Evolutionary conservation across 495 filamentous ascomycete genomes (phyloP).

Genomic region (Penicillium egyptiacum): DNA sequence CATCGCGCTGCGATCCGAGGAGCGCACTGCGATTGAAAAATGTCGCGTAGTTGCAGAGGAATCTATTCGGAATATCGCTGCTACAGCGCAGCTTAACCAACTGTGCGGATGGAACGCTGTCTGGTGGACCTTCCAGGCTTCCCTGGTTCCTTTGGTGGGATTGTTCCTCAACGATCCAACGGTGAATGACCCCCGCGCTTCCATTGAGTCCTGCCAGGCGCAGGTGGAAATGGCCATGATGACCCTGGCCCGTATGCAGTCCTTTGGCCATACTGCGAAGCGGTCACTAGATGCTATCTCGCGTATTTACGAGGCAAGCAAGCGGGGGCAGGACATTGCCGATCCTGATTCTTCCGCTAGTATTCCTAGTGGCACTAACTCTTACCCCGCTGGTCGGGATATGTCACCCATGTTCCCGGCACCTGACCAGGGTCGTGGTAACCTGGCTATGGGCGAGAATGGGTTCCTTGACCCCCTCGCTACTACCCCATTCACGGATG

Average conservation of each 20-base stretch:
- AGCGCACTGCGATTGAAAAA: conserved; percentile 65
- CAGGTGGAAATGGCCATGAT: conserved; percentile 70
- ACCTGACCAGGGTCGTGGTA: conserved; percentile 21
- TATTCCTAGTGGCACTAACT: not conserved
- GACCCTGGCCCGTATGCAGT: conserved; percentile 66
- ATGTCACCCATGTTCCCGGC: conserved; percentile 19
- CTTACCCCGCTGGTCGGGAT: conserved; percentile 27
- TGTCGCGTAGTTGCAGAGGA: conserved; percentile 68
- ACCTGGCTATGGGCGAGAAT: conserved; percentile 24
- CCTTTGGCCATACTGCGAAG: conserved; percentile 69
- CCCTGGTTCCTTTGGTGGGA: conserved; percentile 72
- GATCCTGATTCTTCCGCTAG: conserved; percentile 11
- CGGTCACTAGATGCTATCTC: conserved; percentile 66
- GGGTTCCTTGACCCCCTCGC: conserved; percentile 31
- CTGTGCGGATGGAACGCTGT: conserved; percentile 80
- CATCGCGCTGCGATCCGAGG: conserved; percentile 58
- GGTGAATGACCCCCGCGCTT: conserved; percentile 53
- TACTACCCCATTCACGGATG: conserved; percentile 32
- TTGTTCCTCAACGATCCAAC: conserved; percentile 66
- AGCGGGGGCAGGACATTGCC: conserved; percentile 28
- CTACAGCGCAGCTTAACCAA: conserved; percentile 67
- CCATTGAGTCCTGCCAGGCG: conserved; percentile 42
- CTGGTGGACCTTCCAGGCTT: conserved; percentile 80
- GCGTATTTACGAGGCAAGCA: conserved; percentile 66
- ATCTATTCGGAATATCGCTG: conserved; percentile 69